A percentile compares a stretch with the other conserved stretches of the same genome.
Conservation (phyloP, 306 rosid genomes). For the Rosa lucieae region DNA sequence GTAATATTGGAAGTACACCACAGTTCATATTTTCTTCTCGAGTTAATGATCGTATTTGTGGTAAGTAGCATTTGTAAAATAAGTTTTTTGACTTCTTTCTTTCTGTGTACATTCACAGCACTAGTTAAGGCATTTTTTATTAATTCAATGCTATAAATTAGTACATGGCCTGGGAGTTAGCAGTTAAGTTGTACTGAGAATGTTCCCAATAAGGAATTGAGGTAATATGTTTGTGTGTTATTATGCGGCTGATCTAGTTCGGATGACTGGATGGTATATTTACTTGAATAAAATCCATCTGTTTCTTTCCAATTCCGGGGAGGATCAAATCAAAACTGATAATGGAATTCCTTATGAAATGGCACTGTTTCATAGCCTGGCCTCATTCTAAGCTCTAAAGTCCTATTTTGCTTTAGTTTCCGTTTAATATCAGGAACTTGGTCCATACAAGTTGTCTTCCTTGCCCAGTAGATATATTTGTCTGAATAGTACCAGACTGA, state of each 20-base stretch:
- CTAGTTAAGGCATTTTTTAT: conserved; percentile 6
- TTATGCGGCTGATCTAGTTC: background rate
- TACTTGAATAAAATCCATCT: background rate
- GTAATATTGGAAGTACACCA: conserved; percentile 82
- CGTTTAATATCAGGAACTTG: background rate
- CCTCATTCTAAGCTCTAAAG: background rate
- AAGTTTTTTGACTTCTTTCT: background rate
- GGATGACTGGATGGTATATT: background rate
- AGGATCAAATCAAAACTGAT: background rate
- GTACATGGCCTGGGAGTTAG: background rate
- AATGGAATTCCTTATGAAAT: background rate
- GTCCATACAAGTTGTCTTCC: background rate
- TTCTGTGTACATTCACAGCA: background rate
- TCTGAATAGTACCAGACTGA: background rate
- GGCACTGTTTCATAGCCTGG: background rate
- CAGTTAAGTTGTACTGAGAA: background rate
- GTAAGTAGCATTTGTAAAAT: conserved; percentile 37
- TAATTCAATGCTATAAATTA: background rate
- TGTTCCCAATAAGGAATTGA: conserved; percentile 21
- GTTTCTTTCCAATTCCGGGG: background rate
- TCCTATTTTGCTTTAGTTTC: background rate
- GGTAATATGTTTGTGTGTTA: background rate
- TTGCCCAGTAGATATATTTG: background rate
- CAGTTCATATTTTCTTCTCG: conserved; percentile 73
- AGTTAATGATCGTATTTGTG: conserved; percentile 78